These are phyloP conservation scores for Podaxis pistillaris DNA, from an alignment of 768 basidiomycete genomes.

Conservation along the genomic window DNA sequence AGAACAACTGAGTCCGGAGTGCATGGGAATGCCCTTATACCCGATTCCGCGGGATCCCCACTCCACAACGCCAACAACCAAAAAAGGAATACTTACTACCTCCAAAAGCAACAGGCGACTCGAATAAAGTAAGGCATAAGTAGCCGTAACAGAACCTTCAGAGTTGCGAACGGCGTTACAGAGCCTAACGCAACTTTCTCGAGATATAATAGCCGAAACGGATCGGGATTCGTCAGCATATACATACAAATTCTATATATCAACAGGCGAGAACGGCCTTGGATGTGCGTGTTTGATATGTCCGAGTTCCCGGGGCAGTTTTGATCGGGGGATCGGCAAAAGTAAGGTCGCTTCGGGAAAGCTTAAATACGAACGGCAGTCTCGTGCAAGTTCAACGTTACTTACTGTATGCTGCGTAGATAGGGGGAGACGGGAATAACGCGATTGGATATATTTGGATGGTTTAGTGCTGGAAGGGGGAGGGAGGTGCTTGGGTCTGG, in stretches of 20 bases:
- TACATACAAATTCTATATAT: not conserved
- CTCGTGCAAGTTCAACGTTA: not conserved
- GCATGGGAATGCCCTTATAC: too few relatives aligned
- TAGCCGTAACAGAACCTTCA: not conserved
- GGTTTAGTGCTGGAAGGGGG: not conserved
- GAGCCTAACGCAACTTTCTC: not conserved
- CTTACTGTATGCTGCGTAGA: not conserved
- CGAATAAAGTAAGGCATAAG: not conserved
- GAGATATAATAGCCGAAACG: not conserved
- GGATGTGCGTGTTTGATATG: not conserved
- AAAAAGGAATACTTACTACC: not conserved
- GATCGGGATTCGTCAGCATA: not conserved
- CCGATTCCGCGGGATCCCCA: too few relatives aligned
- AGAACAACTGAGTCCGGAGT: too few relatives aligned
- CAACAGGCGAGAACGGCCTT: not conserved
- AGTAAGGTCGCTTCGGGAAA: not conserved
- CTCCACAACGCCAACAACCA: too few relatives aligned
- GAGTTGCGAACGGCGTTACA: not conserved
- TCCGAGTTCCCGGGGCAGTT: not conserved
- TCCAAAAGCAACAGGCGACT: not conserved
- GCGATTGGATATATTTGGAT: not conserved
- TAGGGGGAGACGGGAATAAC: not conserved
- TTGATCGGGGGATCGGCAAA: slow-evolving; percentile 5
- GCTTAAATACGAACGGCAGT: not conserved
- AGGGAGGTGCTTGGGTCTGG: not conserved